Conservation (phyloP, 305 asterid species). For the Euphrasia arctica region DNA sequence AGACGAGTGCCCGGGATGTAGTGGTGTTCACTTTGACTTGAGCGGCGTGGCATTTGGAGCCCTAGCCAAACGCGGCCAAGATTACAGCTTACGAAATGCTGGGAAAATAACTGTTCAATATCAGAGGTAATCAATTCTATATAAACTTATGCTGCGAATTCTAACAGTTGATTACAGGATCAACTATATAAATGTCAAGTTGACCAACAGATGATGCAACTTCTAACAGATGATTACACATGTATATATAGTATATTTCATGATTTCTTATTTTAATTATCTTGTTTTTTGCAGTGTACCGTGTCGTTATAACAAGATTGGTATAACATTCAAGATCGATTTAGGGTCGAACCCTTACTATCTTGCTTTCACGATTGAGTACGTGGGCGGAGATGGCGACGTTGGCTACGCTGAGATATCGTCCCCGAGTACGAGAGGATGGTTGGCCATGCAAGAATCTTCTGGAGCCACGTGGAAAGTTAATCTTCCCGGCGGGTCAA, state of each 20-base stretch:
- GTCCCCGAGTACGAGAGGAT: conserved; percentile 13
- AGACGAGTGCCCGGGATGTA: not conserved
- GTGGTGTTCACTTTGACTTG: not conserved
- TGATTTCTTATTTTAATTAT: not conserved
- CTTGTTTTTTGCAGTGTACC: conserved; percentile 23
- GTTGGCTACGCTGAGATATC: conserved; percentile 16
- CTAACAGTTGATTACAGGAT: too few relatives aligned
- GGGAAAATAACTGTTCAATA: not conserved
- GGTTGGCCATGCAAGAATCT: conserved; percentile 16
- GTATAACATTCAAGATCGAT: conserved; percentile 24
- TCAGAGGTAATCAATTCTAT: not conserved
- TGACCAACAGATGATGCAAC: too few relatives aligned
- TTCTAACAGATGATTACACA: too few relatives aligned
- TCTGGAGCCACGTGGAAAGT: conserved; percentile 24
- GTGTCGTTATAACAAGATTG: conserved; percentile 3
- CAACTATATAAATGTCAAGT: too few relatives aligned
- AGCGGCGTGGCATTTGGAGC: not conserved
- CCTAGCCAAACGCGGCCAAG: conserved; percentile 1
- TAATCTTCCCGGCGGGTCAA: too few relatives aligned
- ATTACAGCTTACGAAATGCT: not conserved
- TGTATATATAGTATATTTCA: too few relatives aligned
- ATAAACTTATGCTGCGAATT: too few relatives aligned
- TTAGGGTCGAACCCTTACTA: conserved; percentile 23
- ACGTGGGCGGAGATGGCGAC: conserved; percentile 32
- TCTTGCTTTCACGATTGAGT: conserved; percentile 29